phyloP scores from a whole-genome alignment of 352 stramenopile genomes.

The Phytophthora tentaculata region DNA sequence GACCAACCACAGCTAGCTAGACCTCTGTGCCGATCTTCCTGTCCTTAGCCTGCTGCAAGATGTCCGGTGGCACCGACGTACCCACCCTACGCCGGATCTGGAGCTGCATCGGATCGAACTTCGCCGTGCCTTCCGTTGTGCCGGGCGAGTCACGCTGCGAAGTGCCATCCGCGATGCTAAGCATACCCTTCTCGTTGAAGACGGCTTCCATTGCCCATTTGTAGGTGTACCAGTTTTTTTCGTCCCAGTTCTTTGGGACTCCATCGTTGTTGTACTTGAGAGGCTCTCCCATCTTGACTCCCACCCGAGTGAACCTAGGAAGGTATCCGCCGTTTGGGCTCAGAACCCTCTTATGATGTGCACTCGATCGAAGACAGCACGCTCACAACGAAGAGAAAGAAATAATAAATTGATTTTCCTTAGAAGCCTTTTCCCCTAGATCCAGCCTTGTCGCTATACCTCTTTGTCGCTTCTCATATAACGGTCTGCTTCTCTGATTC shows the following conservation, averaged over 20 bases:
- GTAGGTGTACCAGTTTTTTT: background rate
- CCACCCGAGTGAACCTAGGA: no score
- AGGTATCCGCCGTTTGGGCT: no score
- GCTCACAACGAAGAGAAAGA: no score
- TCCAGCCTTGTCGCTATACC: no score
- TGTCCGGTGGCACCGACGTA: background rate
- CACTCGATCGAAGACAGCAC: no score
- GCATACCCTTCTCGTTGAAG: background rate
- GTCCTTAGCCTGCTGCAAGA: background rate
- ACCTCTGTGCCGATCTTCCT: background rate
- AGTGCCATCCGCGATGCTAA: background rate
- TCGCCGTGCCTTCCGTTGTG: background rate
- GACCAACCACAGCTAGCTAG: background rate
- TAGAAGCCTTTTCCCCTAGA: no score
- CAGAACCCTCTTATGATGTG: no score
- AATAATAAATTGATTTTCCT: no score
- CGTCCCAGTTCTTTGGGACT: background rate
- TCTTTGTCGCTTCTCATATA: no score
- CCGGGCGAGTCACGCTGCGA: no score
- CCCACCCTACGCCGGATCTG: background rate
- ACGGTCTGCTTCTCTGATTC: no score
- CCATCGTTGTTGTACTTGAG: background rate
- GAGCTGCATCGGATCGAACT: background rate
- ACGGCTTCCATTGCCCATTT: background rate
- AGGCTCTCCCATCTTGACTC: background rate